A percentile compares a stretch with the other conserved stretches of the same genome.
Evolutionary conservation across 768 basidiomycete species (phyloP).

Genomic region (Trichaptum fuscoviolaceum): DNA sequence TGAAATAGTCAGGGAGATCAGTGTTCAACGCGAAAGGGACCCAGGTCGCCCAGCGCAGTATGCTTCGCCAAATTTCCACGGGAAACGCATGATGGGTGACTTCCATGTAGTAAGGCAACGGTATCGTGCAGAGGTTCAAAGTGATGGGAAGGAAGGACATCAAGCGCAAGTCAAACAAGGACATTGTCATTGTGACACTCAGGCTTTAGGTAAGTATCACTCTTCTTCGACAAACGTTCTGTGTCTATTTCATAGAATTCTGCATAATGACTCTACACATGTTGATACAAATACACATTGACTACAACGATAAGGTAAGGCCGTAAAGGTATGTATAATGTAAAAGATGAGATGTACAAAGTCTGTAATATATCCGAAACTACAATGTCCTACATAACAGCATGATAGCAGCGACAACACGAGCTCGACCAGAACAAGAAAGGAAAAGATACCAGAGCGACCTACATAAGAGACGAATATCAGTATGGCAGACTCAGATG

Average conservation of each 20-base stretch:
- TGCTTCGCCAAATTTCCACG: not conserved
- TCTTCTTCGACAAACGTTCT: too few species aligned
- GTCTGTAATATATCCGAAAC: not conserved
- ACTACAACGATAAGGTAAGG: not conserved
- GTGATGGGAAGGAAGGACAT: not conserved
- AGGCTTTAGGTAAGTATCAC: too few species aligned
- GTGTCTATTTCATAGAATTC: not conserved
- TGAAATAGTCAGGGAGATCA: not conserved
- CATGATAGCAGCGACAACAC: not conserved
- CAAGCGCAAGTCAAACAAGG: not conserved
- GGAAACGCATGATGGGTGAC: not conserved
- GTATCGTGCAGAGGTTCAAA: not conserved
- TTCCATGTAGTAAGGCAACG: too few species aligned
- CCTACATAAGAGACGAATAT: constrained; percentile 59
- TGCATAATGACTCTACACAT: not conserved
- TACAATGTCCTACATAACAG: not conserved
- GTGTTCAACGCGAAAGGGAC: not conserved
- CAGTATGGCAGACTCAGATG: constrained; percentile 9
- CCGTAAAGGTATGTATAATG: not conserved
- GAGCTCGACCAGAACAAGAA: constrained; percentile 27
- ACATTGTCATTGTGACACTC: not conserved
- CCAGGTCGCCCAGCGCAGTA: not conserved
- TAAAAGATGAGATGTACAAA: not conserved
- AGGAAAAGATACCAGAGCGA: constrained; percentile 45
- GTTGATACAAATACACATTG: not conserved